A percentile compares a stretch with the other conserved stretches of the same genome.
These are phyloP conservation scores for Saturnispora quitensis DNA, from an alignment of 805 yeast species.

Conservation along the genomic window DNA sequence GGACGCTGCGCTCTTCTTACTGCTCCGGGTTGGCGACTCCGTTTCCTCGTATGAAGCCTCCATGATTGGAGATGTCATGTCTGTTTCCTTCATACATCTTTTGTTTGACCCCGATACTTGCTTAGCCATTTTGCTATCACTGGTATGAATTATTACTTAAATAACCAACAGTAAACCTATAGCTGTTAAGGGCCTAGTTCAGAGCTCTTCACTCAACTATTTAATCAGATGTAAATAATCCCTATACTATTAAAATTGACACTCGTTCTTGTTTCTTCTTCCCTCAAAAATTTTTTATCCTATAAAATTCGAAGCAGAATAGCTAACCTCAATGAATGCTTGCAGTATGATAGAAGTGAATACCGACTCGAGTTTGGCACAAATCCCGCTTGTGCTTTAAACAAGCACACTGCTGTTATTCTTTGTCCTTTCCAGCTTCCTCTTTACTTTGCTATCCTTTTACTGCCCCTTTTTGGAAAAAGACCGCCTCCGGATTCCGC, in stretches of 20 bases:
- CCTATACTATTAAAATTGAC: background rate
- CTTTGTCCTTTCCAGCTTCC: background rate
- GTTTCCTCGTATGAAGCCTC: background rate
- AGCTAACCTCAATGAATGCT: background rate
- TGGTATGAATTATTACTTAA: too few relatives aligned
- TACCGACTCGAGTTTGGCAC: too few relatives aligned
- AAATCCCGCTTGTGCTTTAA: too few relatives aligned
- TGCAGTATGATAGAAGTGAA: too few relatives aligned
- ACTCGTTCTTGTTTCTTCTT: background rate
- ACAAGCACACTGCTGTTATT: background rate
- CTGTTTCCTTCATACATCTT: background rate
- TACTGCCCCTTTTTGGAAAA: background rate
- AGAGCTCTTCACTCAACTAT: background rate
- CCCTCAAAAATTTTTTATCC: background rate
- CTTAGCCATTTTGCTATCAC: background rate
- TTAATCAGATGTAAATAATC: too few relatives aligned
- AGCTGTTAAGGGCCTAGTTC: background rate
- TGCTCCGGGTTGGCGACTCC: background rate
- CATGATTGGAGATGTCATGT: background rate
- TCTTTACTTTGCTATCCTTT: background rate
- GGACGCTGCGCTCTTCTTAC: conserved; percentile 29
- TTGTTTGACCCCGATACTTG: background rate
- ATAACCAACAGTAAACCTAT: background rate
- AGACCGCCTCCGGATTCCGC: background rate
- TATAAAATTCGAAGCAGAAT: background rate